Conservation (phyloP, 2,329 filamentous ascomycete species). For the Aureobasidium pullulans region DNA sequence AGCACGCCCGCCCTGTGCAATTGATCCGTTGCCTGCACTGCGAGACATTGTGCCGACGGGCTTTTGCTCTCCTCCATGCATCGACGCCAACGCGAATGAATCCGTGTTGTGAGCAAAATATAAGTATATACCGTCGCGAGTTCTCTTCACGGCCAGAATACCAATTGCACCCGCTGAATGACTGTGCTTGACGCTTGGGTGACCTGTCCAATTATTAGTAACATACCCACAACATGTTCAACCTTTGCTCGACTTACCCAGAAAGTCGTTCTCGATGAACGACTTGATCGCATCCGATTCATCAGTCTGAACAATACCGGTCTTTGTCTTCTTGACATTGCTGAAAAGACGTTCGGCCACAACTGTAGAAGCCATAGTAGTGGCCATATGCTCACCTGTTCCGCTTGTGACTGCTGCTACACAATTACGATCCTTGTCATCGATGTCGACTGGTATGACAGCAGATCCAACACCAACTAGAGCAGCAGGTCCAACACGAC, state of each 20-base stretch:
- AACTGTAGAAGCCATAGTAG: slow-evolving; percentile 79
- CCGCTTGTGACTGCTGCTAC: slow-evolving; percentile 87
- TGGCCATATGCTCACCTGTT: slow-evolving; percentile 96
- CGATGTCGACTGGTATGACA: slow-evolving; percentile 68
- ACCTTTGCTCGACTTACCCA: slow-evolving; percentile 45
- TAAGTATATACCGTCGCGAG: slow-evolving; percentile 65
- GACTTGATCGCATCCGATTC: slow-evolving; percentile 66
- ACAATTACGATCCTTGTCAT: slow-evolving; percentile 60
- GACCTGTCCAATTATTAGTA: slow-evolving; percentile 35
- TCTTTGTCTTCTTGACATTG: slow-evolving; percentile 52
- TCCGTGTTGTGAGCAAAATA: slow-evolving; percentile 98
- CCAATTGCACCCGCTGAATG: slow-evolving; percentile 83
- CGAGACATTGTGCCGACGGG: slow-evolving; percentile 87
- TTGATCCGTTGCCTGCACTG: slow-evolving; percentile 44
- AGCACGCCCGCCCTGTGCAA: slow-evolving; percentile 44
- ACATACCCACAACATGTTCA: not conserved
- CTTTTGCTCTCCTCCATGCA: slow-evolving; percentile 68
- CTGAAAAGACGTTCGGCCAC: slow-evolving; percentile 82
- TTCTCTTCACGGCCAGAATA: slow-evolving; percentile 83
- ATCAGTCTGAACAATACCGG: slow-evolving; percentile 32
- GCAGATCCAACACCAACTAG: slow-evolving; percentile 86
- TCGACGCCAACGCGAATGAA: slow-evolving; percentile 71
- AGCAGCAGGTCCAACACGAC: slow-evolving; percentile 84
- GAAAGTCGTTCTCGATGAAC: slow-evolving; percentile 85
- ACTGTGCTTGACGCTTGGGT: slow-evolving; percentile 75